These are phyloP conservation scores for Raffaelea ambrosiae DNA, from an alignment of 2,329 filamentous ascomycete species.

Conservation along the genomic window DNA sequence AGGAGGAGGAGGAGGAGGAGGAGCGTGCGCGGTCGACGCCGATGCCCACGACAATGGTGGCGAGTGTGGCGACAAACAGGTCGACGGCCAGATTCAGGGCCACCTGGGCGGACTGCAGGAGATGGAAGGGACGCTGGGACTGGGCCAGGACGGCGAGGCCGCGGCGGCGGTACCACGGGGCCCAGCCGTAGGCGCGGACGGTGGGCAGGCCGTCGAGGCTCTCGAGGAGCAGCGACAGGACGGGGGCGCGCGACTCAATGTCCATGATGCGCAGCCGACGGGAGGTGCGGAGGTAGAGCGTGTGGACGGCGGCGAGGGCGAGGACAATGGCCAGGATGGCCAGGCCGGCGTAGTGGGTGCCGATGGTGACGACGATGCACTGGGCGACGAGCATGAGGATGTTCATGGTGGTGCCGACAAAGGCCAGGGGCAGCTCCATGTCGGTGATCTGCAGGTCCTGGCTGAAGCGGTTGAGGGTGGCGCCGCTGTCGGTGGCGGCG, in stretches of 20 bases:
- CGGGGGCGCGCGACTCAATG: conserved; percentile 40
- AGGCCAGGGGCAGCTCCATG: conserved; percentile 12
- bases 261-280: conserved; percentile 43
- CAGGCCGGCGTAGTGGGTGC: too few species aligned
- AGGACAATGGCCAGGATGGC: too few species aligned
- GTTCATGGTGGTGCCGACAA: conserved; percentile 4
- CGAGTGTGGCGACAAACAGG: conserved; percentile 16
- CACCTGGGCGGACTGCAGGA: conserved; percentile 45
- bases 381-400: background rate
- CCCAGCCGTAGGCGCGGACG: conserved; percentile 48
- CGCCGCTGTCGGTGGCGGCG: conserved; percentile 13
- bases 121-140: conserved; percentile 48
- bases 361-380: too few species aligned
- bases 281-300: conserved; percentile 42
- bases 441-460: conserved; percentile 16
- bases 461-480: conserved; percentile 15
- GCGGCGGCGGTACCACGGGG: conserved; percentile 28
- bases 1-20: conserved; percentile 23
- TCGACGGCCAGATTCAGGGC: conserved; percentile 35
- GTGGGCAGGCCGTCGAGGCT: conserved; percentile 34
- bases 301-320: conserved; percentile 17
- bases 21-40: too few species aligned
- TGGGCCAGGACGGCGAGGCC: conserved; percentile 39
- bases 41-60: conserved; percentile 22
- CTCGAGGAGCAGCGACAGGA: conserved; percentile 37